Base-by-base conservation (phyloP, 371 early-diverging fungal genomes). In the Mucor plumbeus region DNA sequence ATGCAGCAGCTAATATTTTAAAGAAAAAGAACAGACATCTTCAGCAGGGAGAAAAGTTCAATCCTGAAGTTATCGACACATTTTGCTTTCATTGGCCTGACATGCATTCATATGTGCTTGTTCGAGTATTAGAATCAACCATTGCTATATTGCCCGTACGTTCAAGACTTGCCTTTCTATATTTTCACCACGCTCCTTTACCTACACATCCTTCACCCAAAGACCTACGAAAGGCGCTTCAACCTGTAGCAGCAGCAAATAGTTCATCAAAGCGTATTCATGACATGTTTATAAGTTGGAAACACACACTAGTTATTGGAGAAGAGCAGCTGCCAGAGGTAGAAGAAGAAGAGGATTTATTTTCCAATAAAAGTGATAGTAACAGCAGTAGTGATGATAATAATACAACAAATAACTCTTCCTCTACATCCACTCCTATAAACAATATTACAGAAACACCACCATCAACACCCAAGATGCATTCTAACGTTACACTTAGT, bases 71-170 rank as follows among this genome's bases (percentile, higher is more conserved):
- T 1, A 11, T 77, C 0, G 75, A 73, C 39, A 77, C 77, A 3
- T 80, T 80, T 41, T 73, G 73, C 38, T 80, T 77, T 53, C 69
- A 71, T 17, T 80, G 80, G 80, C 69, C 80, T 5, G 70, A 65
- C 3, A 44, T 64, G 54, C 71, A 72, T 26, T 69, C 71, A 1
- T 75, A 73, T 70, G 75, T 77, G 0, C 47, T 80, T 5, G 72
- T 77, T 0, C 69, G 75, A 8, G 69, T 79, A 4, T 43, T 79
- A 0, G 67, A 72, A 11, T 19, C 47, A 2, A 65, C 73, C 14
- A 75, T 79, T 13, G 77, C 77, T n/a, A 44, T 79, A 31, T 48
- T 71, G 11, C 80, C 80, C 11, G 38, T 73, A 3, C 68, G 58
- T 10, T 72, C 77, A 2, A 66, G 71, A 13, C 56, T 68, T 14